A percentile compares a stretch with the other conserved stretches of the same genome.
These are phyloP conservation scores for Boehmeria nivea DNA, from an alignment of 306 rosid species.

Conservation along the genomic window DNA sequence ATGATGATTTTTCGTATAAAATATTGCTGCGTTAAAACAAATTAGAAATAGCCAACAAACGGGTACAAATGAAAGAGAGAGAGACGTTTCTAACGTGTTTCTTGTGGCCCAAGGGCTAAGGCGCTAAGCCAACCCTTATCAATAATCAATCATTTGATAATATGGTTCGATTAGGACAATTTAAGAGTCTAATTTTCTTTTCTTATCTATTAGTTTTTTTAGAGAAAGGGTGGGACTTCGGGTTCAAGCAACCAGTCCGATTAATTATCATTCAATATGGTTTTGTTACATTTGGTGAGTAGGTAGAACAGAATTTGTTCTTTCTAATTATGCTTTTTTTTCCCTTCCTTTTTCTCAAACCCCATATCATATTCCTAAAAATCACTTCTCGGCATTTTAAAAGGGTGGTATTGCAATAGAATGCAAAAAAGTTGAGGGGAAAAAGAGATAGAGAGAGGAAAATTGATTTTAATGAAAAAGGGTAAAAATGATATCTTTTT, in stretches of 20 bases:
- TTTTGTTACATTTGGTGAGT: constrained; percentile 10
- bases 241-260: constrained; percentile 12
- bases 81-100: constrained; percentile 1
- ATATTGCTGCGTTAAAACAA: constrained; percentile 1
- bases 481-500: not conserved
- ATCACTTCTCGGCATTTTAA: not conserved
- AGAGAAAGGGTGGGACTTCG: not conserved
- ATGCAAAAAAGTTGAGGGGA: not conserved
- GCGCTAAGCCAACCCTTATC: not conserved
- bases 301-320: not conserved
- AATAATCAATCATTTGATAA: not conserved
- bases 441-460: not conserved
- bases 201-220: not conserved
- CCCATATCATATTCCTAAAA: not conserved
- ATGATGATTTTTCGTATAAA: not conserved
- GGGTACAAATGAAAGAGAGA: not conserved
- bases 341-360: not conserved
- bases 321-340: not conserved
- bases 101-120: constrained; percentile 13
- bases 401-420: not conserved
- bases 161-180: constrained; percentile 4
- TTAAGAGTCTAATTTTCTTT: not conserved
- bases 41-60: too few species aligned
- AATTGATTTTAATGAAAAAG: not conserved
- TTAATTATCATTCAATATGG: not conserved